These are phyloP conservation scores for Globisporangium heterothallicum DNA, from an alignment of 352 stramenopile species.

Conservation along the genomic window DNA sequence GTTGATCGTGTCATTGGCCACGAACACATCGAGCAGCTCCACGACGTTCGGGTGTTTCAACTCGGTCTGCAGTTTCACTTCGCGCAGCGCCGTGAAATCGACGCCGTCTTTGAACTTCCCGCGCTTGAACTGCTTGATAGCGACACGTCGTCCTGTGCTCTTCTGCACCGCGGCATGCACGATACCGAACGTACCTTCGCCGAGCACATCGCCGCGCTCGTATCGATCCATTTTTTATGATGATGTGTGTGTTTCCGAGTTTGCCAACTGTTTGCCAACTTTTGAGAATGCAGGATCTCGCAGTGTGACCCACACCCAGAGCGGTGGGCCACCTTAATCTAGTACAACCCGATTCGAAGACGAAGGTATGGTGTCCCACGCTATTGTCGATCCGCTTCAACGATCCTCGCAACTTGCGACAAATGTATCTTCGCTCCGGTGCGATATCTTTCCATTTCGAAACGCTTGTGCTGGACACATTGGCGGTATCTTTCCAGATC, in stretches of 20 bases:
- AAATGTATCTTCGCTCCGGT: too few species aligned
- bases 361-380: too few species aligned
- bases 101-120: slow-evolving; percentile 87
- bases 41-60: slow-evolving; percentile 84
- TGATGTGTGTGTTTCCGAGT: slow-evolving; percentile 6
- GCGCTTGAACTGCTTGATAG: slow-evolving; percentile 88
- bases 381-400: too few species aligned
- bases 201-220: slow-evolving; percentile 63
- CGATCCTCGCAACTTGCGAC: too few species aligned
- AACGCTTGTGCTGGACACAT: too few species aligned
- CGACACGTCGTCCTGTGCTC: slow-evolving; percentile 57
- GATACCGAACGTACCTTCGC: slow-evolving; percentile 87
- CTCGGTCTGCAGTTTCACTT: slow-evolving; percentile 87
- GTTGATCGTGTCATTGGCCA: slow-evolving; percentile 87
- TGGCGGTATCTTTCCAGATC: too few species aligned
- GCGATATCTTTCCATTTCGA: too few species aligned
- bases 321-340: too few species aligned
- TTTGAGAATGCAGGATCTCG: too few species aligned
- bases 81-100: slow-evolving; percentile 84
- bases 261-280: too few species aligned
- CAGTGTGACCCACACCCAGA: too few species aligned
- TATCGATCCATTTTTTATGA: slow-evolving; percentile 65
- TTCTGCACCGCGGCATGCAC: slow-evolving; percentile 79
- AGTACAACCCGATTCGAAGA: too few species aligned
- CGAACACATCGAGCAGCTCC: slow-evolving; percentile 85